Conservation (phyloP, 129 eudicot species). For the Flaveria sonorensis region DNA sequence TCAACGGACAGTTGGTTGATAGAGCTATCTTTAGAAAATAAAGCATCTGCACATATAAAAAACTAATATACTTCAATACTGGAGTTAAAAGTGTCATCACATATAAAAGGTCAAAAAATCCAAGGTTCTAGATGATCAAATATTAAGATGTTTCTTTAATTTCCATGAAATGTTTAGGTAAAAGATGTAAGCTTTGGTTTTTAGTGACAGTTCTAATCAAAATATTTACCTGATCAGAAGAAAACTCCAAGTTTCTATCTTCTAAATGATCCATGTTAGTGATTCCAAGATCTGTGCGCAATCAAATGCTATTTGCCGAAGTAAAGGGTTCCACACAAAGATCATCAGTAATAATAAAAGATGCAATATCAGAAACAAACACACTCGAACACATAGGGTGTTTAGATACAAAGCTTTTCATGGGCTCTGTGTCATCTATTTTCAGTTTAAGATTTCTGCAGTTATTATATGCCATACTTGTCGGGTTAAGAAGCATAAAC, state of each 20-base stretch:
- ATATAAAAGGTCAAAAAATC: too few species aligned
- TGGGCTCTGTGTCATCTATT: constrained; percentile 23
- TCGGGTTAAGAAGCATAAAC: constrained; percentile 40
- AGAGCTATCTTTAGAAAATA: constrained; percentile 11
- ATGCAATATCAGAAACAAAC: constrained; percentile 17
- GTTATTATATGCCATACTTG: neutral
- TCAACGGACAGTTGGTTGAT: neutral
- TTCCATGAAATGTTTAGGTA: too few species aligned
- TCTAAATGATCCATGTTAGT: constrained; percentile 4
- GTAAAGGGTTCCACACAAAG: constrained; percentile 20
- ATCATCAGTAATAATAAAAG: constrained; percentile 29
- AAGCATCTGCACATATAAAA: neutral
- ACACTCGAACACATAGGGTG: too few species aligned
- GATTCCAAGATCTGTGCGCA: constrained; percentile 21
- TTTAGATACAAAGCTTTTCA: too few species aligned
- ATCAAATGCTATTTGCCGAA: neutral
- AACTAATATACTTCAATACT: too few species aligned
- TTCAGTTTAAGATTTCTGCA: constrained; percentile 25
- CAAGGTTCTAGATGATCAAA: too few species aligned
- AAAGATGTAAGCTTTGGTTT: neutral
- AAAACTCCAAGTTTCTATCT: constrained; percentile 3
- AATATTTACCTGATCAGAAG: constrained; percentile 12
- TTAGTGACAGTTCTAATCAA: too few species aligned
- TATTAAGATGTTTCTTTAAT: too few species aligned
- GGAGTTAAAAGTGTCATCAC: too few species aligned